These are phyloP conservation scores for Metarhizium album DNA, from an alignment of 2,329 filamentous ascomycete species.

Conservation along the genomic window DNA sequence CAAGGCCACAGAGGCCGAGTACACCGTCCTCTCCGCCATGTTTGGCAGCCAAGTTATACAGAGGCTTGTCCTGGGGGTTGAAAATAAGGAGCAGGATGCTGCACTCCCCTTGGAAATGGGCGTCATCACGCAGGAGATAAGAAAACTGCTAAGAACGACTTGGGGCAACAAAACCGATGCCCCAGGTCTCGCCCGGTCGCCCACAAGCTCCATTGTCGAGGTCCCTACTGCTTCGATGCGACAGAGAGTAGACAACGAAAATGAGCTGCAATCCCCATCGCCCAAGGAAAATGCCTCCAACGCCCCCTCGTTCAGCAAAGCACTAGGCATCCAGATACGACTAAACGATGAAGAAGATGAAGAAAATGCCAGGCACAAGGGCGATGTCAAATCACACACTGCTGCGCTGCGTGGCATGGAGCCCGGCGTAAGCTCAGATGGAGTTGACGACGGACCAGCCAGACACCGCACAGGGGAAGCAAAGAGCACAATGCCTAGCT, in stretches of 20 bases:
- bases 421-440: neutral
- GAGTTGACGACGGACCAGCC: neutral
- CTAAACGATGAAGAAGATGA: too few species aligned
- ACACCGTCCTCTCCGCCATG: neutral
- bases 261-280: too few species aligned
- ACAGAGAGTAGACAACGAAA: too few species aligned
- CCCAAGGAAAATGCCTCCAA: too few species aligned
- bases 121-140: neutral
- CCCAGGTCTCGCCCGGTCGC: too few species aligned
- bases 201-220: too few species aligned
- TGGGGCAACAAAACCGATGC: too few species aligned
- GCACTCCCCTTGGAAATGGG: neutral
- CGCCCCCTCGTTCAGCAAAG: too few species aligned
- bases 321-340: too few species aligned
- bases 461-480: neutral
- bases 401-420: neutral
- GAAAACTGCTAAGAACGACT: neutral
- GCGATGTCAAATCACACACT: neutral
- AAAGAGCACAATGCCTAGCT: neutral
- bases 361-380: neutral
- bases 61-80: neutral
- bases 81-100: neutral
- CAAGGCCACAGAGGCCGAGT: neutral
- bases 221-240: too few species aligned
- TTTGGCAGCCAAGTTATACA: neutral